Evolutionary conservation across 1,139 yeast genomes (phyloP), one percentile per base, ranked within the genome.

Genomic region (Eremothecium sinecaudum): DNA sequence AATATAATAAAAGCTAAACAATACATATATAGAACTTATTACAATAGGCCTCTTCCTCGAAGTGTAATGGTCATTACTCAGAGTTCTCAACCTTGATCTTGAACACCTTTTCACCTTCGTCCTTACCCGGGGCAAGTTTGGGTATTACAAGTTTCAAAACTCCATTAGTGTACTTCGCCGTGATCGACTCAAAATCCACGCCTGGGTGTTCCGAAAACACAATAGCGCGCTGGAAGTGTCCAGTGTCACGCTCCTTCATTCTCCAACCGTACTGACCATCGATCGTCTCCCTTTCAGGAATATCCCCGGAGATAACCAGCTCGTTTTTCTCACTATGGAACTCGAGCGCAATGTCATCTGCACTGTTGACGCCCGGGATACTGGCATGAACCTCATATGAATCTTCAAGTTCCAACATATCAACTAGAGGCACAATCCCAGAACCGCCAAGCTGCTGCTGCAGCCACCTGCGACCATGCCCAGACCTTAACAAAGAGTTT

Each of bases 361-460:
- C 51, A 3, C 61, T 60, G 42, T 61, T 62, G 16, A 64, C 65
- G 35, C 71, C 71, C 10, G 70, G 68, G 32, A 63, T 49, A 1
- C 66, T 56, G 6, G 64, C 48, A 23, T 60, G 62, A 22, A 66
- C 43, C 18, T 61, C 62, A 41, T 64, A 66, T 14, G 55, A 47
- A 20, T 56, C 50, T 7, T 56, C 61, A 31, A 60, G 57, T 12
- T 66, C 70, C 32, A 64, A 43, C 27, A 66, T 51, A 42, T 64
- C 68, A 23, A 64, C 58, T 12, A 69, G 67, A 31, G 67, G 67
- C 21, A 56, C 47, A 19, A 19, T 19, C 10, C 10, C 21, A 19
- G 10, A 7, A 7, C 21, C 21, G 7, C 10, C 9, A 8, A 19
- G 21, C 7, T 19, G 21, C 21, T n/a, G n/a, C n/a, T n/a, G n/a